A percentile compares a stretch with the other conserved stretches of the same genome.
Conservation (phyloP, 1,284 basidiomycete species). For the Ustilago bromivora region DNA sequence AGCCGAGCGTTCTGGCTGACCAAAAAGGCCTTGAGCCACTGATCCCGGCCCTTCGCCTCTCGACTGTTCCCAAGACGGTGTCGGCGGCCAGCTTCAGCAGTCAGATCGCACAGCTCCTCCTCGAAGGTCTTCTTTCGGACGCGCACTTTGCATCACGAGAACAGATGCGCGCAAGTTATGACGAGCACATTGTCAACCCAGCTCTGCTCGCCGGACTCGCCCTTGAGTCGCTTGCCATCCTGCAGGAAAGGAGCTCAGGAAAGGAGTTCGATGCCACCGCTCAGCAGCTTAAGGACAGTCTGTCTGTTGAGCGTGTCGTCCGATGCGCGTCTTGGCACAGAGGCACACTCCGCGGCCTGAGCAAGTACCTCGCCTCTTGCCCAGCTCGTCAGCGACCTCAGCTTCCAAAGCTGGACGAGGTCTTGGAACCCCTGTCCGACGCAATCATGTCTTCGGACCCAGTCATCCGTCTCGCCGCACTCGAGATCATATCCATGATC, state of each 20-base stretch:
- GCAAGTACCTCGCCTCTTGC: constrained; percentile 40
- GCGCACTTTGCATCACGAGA: constrained; percentile 22
- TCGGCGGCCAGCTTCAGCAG: constrained; percentile 17
- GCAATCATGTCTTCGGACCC: constrained; percentile 57
- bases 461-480: constrained; percentile 46
- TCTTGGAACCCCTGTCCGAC: constrained; percentile 28
- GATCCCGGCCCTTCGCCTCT: constrained; percentile 43
- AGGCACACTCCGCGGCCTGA: constrained; percentile 32
- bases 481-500: constrained; percentile 51
- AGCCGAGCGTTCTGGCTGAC: constrained; percentile 12
- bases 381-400: constrained; percentile 24
- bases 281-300: constrained; percentile 23
- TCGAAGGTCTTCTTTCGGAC: constrained; percentile 34
- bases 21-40: constrained; percentile 34
- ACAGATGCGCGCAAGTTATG: constrained; percentile 30
- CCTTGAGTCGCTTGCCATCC: constrained; percentile 36
- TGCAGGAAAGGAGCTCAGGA: constrained; percentile 33
- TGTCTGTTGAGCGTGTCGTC: constrained; percentile 26
- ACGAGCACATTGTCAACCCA: constrained; percentile 38
- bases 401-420: constrained; percentile 27
- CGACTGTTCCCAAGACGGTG: constrained; percentile 29
- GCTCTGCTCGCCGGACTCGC: constrained; percentile 39
- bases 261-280: constrained; percentile 27
- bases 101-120: constrained; percentile 32
- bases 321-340: constrained; percentile 48